Conservation (phyloP, 495 filamentous ascomycete species). For the Chaetomium tenue region DNA sequence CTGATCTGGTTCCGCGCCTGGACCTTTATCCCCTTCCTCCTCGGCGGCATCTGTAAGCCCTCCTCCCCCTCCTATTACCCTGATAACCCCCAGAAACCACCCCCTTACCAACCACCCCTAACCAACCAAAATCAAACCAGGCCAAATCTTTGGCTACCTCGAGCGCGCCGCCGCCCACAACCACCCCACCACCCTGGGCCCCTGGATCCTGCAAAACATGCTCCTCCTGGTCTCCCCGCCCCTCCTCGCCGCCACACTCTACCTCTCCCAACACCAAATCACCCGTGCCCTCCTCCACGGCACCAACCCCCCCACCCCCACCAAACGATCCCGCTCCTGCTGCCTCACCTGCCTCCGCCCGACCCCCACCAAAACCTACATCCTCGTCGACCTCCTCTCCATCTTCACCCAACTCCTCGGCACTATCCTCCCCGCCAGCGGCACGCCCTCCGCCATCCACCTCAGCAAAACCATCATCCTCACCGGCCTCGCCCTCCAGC, state of each 20-base stretch:
- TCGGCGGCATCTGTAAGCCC: constrained; percentile 9
- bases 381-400: constrained; percentile 5
- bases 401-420: constrained; percentile 13
- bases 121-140: not conserved
- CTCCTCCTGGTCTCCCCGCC: constrained; percentile 14
- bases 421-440: constrained; percentile 9
- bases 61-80: not conserved
- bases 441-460: not conserved
- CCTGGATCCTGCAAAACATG: constrained; percentile 12
- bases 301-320: not conserved
- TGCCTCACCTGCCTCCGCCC: not conserved
- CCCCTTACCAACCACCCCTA: not conserved
- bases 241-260: constrained; percentile 5
- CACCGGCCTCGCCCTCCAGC: not conserved
- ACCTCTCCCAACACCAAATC: constrained; percentile 1
- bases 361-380: not conserved
- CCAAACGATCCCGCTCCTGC: not conserved
- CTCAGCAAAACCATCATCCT: constrained; percentile 3
- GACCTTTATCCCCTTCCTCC: constrained; percentile 9
- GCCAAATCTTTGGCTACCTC: constrained; percentile 10
- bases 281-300: constrained; percentile 1
- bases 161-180: constrained; percentile 1
- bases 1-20: constrained; percentile 6
- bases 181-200: not conserved
- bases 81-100: not conserved